Conservation (phyloP, 176 grass and related monocot genomes). For the Tuctoria greenei region DNA sequence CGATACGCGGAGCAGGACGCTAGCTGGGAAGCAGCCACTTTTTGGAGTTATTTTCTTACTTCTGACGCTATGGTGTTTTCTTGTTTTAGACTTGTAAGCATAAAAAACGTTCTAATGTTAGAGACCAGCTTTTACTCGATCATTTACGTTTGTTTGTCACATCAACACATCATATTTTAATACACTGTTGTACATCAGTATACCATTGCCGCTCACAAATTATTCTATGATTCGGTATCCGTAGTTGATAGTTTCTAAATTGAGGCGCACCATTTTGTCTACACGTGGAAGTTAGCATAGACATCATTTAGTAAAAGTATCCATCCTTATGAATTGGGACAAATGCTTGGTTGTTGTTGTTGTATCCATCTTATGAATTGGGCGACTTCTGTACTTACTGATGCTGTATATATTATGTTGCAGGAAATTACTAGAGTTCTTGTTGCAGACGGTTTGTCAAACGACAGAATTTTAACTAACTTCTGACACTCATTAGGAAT, state of each 20-base stretch:
- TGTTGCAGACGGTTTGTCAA: slow-evolving; percentile 64
- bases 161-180: not conserved
- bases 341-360: no score
- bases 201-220: not conserved
- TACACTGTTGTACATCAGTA: not conserved
- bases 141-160: not conserved
- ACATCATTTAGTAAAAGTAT: not conserved
- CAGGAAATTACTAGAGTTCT: slow-evolving; percentile 79
- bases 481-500: slow-evolving; percentile 40
- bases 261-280: slow-evolving; percentile 2
- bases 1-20: no score
- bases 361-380: slow-evolving; percentile 7
- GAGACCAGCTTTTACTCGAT: not conserved
- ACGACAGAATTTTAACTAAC: slow-evolving; percentile 74
- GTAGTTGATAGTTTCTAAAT: not conserved
- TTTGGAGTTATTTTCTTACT: slow-evolving; percentile 1
- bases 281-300: not conserved
- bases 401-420: slow-evolving; percentile 20
- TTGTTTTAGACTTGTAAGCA: not conserved
- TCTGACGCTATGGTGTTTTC: not conserved
- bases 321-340: no score
- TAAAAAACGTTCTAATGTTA: not conserved
- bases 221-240: not conserved
- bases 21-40: no score
- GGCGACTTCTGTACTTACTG: not conserved